Base-by-base conservation (phyloP, 2,329 filamentous ascomycete species). In the Aspergillus fructus region DNA sequence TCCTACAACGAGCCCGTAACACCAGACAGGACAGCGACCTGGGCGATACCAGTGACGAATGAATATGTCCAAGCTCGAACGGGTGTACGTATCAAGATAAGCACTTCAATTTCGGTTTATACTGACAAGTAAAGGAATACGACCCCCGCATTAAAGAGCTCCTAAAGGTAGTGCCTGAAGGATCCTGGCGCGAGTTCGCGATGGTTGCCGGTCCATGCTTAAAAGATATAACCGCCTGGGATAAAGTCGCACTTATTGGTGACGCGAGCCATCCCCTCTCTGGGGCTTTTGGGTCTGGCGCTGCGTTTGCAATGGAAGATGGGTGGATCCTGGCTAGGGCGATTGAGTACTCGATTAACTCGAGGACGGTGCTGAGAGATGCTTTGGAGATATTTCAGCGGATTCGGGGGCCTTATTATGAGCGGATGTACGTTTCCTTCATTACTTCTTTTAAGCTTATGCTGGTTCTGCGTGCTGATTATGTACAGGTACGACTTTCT, bases 321-420 rank as follows among this genome's bases (percentile, higher is more conserved):
- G 54, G 47, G 5, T 56, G 54, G 54, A 52, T 56, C 24, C 48
- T 56, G 6, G 54, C 54, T 4, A n/a, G 48, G 11, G 54, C 54
- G 4, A 23, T 56, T 12, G 54, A 51, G 33, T 5, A 30, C 17
- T 33, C 24, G 2, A 40, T 30, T 5, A 33, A 23, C 13, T 34
- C 41, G 4, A 15, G 6, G 12, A 21, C 11, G 0, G 13, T 7
- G 7, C 17, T 52, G 2, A 33, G 9, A 5, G 34, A 50, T 17
- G 48, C 48, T 4, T n/a, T 56, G 24, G 41, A 23, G 13, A 48
- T 56, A 7, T 56, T 56, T 19, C 48, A 56, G 17, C 21, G 13
- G 0, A 46, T 54, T 33, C 43, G 52, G 8, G 33, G 21, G 3
- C 52, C 52, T 1, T 54, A 54, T 37, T 54, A 54, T 42, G 52